phyloP scores from a whole-genome alignment of 805 yeast genomes.

The Metschnikowia kofuensis region DNA sequence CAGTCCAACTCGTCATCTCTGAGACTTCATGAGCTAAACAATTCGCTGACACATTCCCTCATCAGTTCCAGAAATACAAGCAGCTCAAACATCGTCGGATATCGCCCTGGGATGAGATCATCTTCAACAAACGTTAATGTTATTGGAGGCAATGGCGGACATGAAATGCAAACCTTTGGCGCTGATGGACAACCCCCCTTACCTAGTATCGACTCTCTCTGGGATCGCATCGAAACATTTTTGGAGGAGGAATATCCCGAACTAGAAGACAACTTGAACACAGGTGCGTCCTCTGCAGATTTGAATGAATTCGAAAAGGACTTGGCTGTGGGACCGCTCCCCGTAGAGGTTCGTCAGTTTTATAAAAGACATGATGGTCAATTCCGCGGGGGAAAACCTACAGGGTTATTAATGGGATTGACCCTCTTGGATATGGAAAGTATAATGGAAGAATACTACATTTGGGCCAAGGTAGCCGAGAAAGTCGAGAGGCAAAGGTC shows the following conservation, averaged over 20 bases:
- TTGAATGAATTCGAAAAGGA: slow-evolving; percentile 46
- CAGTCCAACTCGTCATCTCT: slow-evolving; percentile 24
- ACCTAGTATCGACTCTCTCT: slow-evolving; percentile 37
- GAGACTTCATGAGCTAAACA: slow-evolving; percentile 37
- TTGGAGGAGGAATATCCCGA: slow-evolving; percentile 47
- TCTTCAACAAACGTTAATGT: slow-evolving; percentile 33
- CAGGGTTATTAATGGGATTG: slow-evolving; percentile 44
- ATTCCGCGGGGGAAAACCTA: slow-evolving; percentile 43
- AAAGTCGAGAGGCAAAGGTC: slow-evolving; percentile 38
- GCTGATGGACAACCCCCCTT: slow-evolving; percentile 19
- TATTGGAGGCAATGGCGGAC: slow-evolving; percentile 7
- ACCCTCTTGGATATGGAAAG: slow-evolving; percentile 41
- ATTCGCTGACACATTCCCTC: slow-evolving; percentile 30
- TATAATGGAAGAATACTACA: slow-evolving; percentile 38
- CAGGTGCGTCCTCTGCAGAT: slow-evolving; percentile 44
- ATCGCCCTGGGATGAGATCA: slow-evolving; percentile 44
- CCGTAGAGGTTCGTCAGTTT: slow-evolving; percentile 43
- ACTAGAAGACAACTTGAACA: slow-evolving; percentile 40
- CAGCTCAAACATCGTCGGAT: slow-evolving; percentile 26
- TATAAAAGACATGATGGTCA: slow-evolving; percentile 47
- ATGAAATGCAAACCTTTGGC: slow-evolving; percentile 16
- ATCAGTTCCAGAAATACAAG: slow-evolving; percentile 20
- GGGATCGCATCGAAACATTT: slow-evolving; percentile 43
- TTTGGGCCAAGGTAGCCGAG: slow-evolving; percentile 43
- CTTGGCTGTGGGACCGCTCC: slow-evolving; percentile 41